Conservation (phyloP, 176 grass and related monocot species). For the Carex littledalei region DNA sequence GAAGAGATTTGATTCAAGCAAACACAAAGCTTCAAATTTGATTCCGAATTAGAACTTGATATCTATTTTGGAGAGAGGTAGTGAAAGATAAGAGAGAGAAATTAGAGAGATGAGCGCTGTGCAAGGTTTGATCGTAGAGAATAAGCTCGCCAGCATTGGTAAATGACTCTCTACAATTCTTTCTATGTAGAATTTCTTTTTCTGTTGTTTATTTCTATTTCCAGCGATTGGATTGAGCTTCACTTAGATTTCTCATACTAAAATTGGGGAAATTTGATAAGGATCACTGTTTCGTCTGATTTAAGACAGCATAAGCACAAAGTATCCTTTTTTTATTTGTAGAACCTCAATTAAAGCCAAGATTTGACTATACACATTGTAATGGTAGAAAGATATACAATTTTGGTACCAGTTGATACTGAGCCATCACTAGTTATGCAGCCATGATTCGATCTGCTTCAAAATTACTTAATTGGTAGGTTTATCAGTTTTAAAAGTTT, state of each 20-base stretch:
- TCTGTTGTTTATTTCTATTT: neutral
- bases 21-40: neutral
- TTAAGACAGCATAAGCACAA: neutral
- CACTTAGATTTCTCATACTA: neutral
- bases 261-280: neutral
- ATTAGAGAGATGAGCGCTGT: neutral
- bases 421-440: neutral
- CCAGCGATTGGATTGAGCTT: neutral
- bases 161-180: neutral
- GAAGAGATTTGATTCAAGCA: neutral
- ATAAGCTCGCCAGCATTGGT: conserved; percentile 26
- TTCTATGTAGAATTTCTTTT: neutral
- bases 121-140: conserved; percentile 1
- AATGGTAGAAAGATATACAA: neutral
- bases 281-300: neutral
- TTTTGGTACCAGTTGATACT: neutral
- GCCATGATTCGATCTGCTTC: neutral
- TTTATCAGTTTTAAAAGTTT: neutral
- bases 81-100: neutral
- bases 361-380: neutral
- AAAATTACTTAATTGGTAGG: neutral
- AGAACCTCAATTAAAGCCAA: neutral
- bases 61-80: neutral
- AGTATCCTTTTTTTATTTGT: neutral
- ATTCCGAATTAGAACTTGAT: neutral